phyloP scores from a whole-genome alignment of 495 filamentous ascomycete genomes.

The Lentithecium fluviatile region DNA sequence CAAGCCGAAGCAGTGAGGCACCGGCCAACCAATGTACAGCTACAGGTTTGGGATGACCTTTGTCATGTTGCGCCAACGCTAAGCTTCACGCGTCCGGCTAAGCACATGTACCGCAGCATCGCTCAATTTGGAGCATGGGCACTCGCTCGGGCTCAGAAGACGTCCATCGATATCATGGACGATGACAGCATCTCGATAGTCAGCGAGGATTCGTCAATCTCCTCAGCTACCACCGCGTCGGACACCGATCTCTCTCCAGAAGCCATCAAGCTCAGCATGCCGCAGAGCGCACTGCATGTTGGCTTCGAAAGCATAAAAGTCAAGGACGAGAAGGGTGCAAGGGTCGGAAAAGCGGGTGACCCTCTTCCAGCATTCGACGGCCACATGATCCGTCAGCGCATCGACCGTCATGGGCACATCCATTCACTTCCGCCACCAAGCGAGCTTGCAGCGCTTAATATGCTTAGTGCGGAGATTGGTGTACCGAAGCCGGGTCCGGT shows the following conservation, averaged over 20 bases:
- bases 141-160: slow-evolving; percentile 75
- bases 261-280: slow-evolving; percentile 36
- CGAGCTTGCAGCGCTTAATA: slow-evolving; percentile 60
- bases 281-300: slow-evolving; percentile 31
- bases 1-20: slow-evolving; percentile 62
- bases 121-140: slow-evolving; percentile 93
- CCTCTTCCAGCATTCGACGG: slow-evolving; percentile 71
- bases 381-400: slow-evolving; percentile 87
- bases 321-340: slow-evolving; percentile 1
- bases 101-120: slow-evolving; percentile 87
- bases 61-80: slow-evolving; percentile 90
- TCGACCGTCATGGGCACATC: slow-evolving; percentile 72
- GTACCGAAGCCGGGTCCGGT: slow-evolving; percentile 77
- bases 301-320: slow-evolving; percentile 21
- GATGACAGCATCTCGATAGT: slow-evolving; percentile 77
- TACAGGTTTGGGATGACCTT: slow-evolving; percentile 95
- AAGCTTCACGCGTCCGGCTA: slow-evolving; percentile 89
- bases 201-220: slow-evolving; percentile 43
- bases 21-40: slow-evolving; percentile 81
- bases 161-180: slow-evolving; percentile 73
- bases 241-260: slow-evolving; percentile 19
- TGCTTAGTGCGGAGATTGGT: slow-evolving; percentile 66
- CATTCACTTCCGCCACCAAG: slow-evolving; percentile 61
- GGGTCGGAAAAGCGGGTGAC: slow-evolving; percentile 77
- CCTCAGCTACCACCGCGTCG: slow-evolving; percentile 5